phyloP scores from a whole-genome alignment of 805 yeast species.

The Candida pseudoglaebosa region DNA sequence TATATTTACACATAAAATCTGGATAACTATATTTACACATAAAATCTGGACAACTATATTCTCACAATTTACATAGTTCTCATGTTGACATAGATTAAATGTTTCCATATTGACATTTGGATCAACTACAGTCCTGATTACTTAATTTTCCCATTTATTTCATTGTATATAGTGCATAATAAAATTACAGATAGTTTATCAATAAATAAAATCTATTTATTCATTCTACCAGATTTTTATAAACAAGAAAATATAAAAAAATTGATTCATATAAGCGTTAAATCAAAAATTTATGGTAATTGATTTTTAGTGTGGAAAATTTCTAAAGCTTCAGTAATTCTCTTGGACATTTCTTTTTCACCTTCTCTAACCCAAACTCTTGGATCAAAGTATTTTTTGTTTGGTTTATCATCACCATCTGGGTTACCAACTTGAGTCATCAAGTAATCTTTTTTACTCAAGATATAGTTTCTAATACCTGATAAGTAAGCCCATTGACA shows the following conservation, averaged over 20 bases:
- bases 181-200: background rate
- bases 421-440: slow-evolving; percentile 95
- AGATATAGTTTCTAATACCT: slow-evolving; percentile 97
- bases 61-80: too few relatives aligned
- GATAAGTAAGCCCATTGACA: slow-evolving; percentile 96
- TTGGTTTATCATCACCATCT: slow-evolving; percentile 98
- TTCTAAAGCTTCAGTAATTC: slow-evolving; percentile 79
- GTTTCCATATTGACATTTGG: too few relatives aligned
- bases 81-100: too few relatives aligned
- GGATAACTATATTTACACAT: too few relatives aligned
- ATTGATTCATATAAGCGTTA: background rate
- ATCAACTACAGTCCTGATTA: too few relatives aligned
- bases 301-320: slow-evolving; percentile 79
- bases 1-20: too few relatives aligned
- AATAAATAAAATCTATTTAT: too few relatives aligned
- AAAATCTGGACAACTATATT: too few relatives aligned
- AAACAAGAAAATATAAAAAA: slow-evolving; percentile 1
- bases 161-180: background rate
- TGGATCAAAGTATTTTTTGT: slow-evolving; percentile 99
- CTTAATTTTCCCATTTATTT: background rate
- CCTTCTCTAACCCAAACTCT: slow-evolving; percentile 99
- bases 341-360: slow-evolving; percentile 93
- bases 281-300: slow-evolving; percentile 29
- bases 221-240: too few relatives aligned
- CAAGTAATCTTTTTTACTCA: slow-evolving; percentile 93